phyloP scores from a whole-genome alignment of 805 yeast genomes.

The Cyberlindnera euphorbiiphila region DNA sequence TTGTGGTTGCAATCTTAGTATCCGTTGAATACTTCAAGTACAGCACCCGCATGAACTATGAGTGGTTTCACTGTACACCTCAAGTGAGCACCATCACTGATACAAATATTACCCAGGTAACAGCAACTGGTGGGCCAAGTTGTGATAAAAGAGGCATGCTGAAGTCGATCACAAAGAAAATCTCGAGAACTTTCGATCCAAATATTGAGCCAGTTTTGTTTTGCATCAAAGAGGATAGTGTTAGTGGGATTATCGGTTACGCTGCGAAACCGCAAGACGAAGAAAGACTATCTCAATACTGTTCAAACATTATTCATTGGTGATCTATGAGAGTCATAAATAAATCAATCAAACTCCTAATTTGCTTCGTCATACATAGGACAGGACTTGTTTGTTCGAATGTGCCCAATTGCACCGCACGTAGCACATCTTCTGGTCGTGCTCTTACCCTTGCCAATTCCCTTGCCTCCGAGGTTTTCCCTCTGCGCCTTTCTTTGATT shows the following conservation, averaged over 20 bases:
- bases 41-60: slow-evolving; percentile 36
- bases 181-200: slow-evolving; percentile 38
- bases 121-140: slow-evolving; percentile 39
- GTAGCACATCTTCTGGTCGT: slow-evolving; percentile 82
- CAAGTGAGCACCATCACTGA: slow-evolving; percentile 23
- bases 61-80: slow-evolving; percentile 44
- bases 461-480: slow-evolving; percentile 30
- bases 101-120: slow-evolving; percentile 30
- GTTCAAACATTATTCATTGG: slow-evolving; percentile 29
- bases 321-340: slow-evolving; percentile 1
- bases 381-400: slow-evolving; percentile 82
- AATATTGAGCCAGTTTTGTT: slow-evolving; percentile 32
- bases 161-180: slow-evolving; percentile 36
- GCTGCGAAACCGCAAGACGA: slow-evolving; percentile 22
- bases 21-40: slow-evolving; percentile 42
- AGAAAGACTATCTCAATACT: slow-evolving; percentile 15
- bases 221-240: slow-evolving; percentile 34
- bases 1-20: slow-evolving; percentile 33
- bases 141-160: slow-evolving; percentile 43
- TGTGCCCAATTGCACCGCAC: slow-evolving; percentile 95
- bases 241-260: slow-evolving; percentile 19
- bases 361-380: slow-evolving; percentile 68
- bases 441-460: slow-evolving; percentile 32
- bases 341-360: not conserved
- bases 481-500: slow-evolving; percentile 51